phyloP scores from a whole-genome alignment of 352 stramenopile species.

The Globisporangium emineosum region DNA sequence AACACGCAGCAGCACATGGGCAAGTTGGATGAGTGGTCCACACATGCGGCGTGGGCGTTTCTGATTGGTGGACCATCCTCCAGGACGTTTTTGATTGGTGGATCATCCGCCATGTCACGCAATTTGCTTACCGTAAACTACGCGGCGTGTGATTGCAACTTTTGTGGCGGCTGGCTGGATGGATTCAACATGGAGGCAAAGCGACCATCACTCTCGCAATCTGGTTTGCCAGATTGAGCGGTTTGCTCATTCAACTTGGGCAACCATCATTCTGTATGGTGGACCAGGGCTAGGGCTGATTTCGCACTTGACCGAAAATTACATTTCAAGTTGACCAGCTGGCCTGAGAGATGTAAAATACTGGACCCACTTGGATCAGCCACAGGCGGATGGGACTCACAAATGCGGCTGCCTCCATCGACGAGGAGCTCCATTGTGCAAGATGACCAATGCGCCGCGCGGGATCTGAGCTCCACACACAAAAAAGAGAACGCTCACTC shows the following conservation, averaged over 20 bases:
- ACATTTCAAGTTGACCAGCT: neutral
- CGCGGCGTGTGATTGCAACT: neutral
- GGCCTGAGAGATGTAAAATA: neutral
- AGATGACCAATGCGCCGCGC: neutral
- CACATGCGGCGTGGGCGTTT: slow-evolving; percentile 4
- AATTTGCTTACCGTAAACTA: slow-evolving; percentile 1
- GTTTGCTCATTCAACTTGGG: no score
- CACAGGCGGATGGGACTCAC: neutral
- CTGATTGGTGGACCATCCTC: slow-evolving; percentile 17
- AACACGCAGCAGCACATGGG: neutral
- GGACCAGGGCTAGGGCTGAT: neutral
- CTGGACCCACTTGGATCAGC: neutral
- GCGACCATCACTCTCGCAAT: slow-evolving; percentile 6
- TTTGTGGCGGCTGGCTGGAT: neutral
- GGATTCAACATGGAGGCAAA: slow-evolving; percentile 3
- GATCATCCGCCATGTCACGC: no score
- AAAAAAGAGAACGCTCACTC: neutral
- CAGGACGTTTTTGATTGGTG: slow-evolving; percentile 14
- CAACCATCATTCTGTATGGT: neutral
- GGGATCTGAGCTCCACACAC: neutral
- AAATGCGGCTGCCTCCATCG: neutral
- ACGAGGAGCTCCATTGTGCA: neutral
- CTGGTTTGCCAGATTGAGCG: neutral
- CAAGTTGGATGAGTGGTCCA: slow-evolving; percentile 7
- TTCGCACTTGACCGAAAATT: neutral